Conservation (phyloP, 345 rosid genomes). For the Zanthoxylum bungeanum region DNA sequence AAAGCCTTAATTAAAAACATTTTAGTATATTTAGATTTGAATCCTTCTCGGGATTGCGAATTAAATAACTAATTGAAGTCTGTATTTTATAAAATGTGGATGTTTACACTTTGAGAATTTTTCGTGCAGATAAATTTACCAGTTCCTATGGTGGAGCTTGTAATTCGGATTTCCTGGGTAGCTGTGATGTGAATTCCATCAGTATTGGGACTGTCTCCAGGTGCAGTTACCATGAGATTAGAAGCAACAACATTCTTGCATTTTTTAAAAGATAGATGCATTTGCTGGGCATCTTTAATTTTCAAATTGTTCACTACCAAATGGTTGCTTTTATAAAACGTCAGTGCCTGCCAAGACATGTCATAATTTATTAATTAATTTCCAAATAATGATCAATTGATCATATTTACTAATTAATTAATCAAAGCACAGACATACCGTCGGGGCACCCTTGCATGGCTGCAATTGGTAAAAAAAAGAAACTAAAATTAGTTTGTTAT, state of each 20-base stretch:
- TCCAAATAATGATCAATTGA: neutral
- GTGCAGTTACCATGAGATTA: constrained; percentile 48
- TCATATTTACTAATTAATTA: too few species aligned
- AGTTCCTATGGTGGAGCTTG: constrained; percentile 53
- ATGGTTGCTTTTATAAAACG: constrained; percentile 52
- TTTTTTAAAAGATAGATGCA: constrained; percentile 56
- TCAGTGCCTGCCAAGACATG: constrained; percentile 51
- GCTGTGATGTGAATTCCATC: constrained; percentile 79
- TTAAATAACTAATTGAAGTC: neutral
- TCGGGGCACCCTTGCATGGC: constrained; percentile 83
- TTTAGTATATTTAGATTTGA: neutral
- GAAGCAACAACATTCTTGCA: constrained; percentile 50
- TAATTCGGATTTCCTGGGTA: constrained; percentile 57
- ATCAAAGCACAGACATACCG: constrained; percentile 63
- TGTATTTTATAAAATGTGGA: too few species aligned
- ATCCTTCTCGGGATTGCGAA: too few species aligned
- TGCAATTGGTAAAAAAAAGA: constrained; percentile 27
- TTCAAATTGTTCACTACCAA: constrained; percentile 45
- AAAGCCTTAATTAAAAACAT: too few species aligned
- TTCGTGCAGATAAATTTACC: constrained; percentile 23
- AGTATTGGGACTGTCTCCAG: constrained; percentile 72
- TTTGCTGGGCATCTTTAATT: constrained; percentile 66
- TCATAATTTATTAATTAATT: neutral
- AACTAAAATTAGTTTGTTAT: neutral
- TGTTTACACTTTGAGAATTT: too few species aligned